A percentile compares a stretch with the other conserved stretches of the same genome.
Evolutionary conservation across 768 basidiomycete genomes (phyloP).

Genomic region (Podaxis sp.): DNA sequence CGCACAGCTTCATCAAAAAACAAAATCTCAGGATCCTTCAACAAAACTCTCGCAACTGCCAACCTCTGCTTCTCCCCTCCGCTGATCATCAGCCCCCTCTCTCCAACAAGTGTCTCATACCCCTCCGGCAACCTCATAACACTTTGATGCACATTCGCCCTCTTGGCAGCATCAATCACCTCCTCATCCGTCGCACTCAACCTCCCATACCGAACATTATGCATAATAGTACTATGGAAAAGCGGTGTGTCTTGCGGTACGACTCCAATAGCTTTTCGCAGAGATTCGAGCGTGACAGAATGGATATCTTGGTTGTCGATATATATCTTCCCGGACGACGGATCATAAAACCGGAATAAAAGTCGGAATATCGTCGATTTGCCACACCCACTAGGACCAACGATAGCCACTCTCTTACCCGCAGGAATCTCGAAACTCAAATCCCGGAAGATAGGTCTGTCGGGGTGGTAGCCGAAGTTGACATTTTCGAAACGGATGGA

Average conservation of each 20-base stretch:
- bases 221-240: conserved; percentile 94
- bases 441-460: conserved; percentile 86
- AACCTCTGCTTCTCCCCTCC: conserved; percentile 98
- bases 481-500: conserved; percentile 89
- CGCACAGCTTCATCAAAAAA: conserved; percentile 98
- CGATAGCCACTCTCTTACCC: conserved; percentile 95
- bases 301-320: conserved; percentile 88
- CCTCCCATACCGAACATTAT: conserved; percentile 92
- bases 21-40: conserved; percentile 94
- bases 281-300: conserved; percentile 65
- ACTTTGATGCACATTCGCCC: conserved; percentile 86
- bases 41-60: conserved; percentile 87
- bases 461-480: conserved; percentile 87
- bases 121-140: conserved; percentile 81
- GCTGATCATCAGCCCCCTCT: conserved; percentile 96
- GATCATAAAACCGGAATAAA: conserved; percentile 93
- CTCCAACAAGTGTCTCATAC: conserved; percentile 91
- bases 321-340: conserved; percentile 73
- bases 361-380: conserved; percentile 97
- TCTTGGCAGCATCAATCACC: conserved; percentile 77
- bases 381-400: conserved; percentile 95
- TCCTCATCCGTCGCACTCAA: conserved; percentile 88
- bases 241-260: conserved; percentile 98
- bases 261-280: conserved; percentile 81
- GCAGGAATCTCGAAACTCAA: conserved; percentile 91